Evolutionary conservation across 441 rosid genomes (phyloP).

Genomic region (Hura crepitans): DNA sequence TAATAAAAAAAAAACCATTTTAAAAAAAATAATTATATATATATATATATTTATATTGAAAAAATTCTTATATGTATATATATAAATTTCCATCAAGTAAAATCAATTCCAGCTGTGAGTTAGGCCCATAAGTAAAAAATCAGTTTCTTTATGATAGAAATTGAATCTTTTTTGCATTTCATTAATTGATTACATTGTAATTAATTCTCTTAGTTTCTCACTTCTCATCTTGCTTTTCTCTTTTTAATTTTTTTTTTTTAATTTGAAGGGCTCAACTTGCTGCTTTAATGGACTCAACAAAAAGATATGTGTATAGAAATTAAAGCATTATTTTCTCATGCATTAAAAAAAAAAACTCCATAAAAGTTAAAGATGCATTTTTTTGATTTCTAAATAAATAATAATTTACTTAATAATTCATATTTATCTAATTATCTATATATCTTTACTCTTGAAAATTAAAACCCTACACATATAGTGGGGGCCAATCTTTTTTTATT

Average conservation of each 20-base stretch:
- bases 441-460: constrained; percentile 4
- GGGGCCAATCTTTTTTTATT: too few relatives aligned
- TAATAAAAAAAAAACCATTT: too few relatives aligned
- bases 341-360: background rate
- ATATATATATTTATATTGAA: too few relatives aligned
- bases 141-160: background rate
- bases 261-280: background rate
- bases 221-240: background rate
- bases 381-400: background rate
- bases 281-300: background rate
- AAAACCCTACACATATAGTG: background rate
- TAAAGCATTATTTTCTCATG: constrained; percentile 5
- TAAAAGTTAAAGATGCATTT: background rate
- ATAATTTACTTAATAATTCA: constrained; percentile 4
- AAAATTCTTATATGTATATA: background rate
- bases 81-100: background rate
- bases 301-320: background rate
- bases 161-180: background rate
- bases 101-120: constrained; percentile 14
- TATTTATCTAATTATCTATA: background rate
- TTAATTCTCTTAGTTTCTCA: background rate
- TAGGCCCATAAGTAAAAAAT: constrained; percentile 8
- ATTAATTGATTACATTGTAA: background rate
- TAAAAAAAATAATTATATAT: background rate
- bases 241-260: background rate